Evolutionary conservation across 257 asterid species (phyloP).

Genomic region (Nicotiana tomentosiformis): DNA sequence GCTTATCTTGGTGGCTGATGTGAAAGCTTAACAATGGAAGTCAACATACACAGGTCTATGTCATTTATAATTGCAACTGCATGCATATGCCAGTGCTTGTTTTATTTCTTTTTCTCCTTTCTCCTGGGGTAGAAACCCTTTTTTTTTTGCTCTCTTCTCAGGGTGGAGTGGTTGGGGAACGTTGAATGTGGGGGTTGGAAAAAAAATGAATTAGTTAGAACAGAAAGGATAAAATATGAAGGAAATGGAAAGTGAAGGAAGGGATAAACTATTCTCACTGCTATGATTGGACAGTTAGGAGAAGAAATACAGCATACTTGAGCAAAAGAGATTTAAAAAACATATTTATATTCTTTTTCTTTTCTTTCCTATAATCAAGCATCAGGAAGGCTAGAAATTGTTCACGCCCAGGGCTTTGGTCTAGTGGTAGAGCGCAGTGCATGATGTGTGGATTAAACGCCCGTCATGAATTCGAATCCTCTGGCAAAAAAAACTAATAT

Average conservation of each 20-base stretch:
- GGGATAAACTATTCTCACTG: not conserved
- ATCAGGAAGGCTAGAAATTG: no score
- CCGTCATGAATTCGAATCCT: no score
- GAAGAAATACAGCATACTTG: not conserved
- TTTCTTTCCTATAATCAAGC: not conserved
- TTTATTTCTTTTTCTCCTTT: not conserved
- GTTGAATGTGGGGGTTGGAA: no score
- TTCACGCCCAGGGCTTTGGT: no score
- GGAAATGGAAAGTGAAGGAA: not conserved
- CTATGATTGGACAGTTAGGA: not conserved
- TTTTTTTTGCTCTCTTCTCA: not conserved
- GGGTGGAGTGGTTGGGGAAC: no score
- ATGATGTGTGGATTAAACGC: no score
- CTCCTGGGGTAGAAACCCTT: no score
- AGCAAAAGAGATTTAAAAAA: not conserved
- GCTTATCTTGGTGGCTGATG: conserved; percentile 6
- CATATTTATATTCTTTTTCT: not conserved
- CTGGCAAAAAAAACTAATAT: no score
- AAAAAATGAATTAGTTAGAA: no score
- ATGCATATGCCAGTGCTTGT: not conserved
- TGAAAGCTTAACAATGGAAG: not conserved
- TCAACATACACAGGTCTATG: conserved; percentile 3
- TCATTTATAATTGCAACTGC: not conserved
- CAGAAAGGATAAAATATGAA: no score
- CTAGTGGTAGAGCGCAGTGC: no score